Evolutionary conservation across 164 flowering plant species (phyloP).

Genomic region (Euptelea pleiosperma): DNA sequence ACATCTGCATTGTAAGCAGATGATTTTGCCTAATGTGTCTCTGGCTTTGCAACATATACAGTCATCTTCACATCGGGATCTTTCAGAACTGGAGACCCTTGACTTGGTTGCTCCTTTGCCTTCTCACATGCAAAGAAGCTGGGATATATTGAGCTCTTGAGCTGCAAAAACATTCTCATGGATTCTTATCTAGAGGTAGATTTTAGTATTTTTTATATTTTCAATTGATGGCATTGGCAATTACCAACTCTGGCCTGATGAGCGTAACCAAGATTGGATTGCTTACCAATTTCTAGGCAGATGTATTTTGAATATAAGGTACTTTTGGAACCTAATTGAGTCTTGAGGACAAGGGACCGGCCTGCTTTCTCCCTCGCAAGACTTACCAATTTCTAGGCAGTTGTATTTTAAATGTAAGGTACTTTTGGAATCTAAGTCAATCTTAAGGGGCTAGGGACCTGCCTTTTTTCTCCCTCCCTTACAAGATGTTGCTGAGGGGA

Average conservation of each 20-base stretch:
- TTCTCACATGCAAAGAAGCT: slow-evolving; percentile 82
- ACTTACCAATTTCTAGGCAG: no score
- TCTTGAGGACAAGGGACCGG: no score
- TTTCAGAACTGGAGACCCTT: slow-evolving; percentile 45
- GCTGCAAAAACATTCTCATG: background rate
- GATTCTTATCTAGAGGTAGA: background rate
- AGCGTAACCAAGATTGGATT: background rate
- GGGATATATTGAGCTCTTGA: slow-evolving; percentile 52
- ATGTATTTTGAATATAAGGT: no score
- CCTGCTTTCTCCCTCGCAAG: no score
- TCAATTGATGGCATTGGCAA: background rate
- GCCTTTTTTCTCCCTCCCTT: no score
- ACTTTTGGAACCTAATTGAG: no score
- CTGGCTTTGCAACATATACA: slow-evolving; percentile 40
- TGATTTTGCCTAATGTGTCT: slow-evolving; percentile 66
- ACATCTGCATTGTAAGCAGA: slow-evolving; percentile 84
- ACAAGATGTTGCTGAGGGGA: no score
- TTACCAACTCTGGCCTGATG: background rate
- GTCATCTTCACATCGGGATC: slow-evolving; percentile 30
- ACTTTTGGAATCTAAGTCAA: no score
- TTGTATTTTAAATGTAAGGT: no score
- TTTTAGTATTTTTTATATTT: background rate
- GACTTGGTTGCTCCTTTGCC: slow-evolving; percentile 74
- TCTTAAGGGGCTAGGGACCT: no score
- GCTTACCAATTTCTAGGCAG: background rate